Evolutionary conservation across 202 grass and related monocot species (phyloP).

Genomic region (Carex arenaria): DNA sequence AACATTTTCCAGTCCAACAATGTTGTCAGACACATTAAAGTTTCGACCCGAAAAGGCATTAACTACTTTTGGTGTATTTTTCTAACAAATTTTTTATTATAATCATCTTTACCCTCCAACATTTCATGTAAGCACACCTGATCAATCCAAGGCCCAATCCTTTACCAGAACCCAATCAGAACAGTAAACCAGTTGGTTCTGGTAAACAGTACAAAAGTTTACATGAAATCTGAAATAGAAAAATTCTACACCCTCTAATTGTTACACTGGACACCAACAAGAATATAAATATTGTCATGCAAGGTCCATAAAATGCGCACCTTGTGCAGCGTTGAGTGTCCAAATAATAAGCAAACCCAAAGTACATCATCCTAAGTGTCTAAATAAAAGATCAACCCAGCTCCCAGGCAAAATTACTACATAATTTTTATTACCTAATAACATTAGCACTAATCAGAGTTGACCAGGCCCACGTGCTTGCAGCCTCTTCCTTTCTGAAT

Average conservation of each 20-base stretch:
- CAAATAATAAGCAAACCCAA: slow-evolving; percentile 3
- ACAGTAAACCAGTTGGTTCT: not conserved
- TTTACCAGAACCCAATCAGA: not conserved
- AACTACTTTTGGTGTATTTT: not conserved
- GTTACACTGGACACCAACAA: slow-evolving; percentile 18
- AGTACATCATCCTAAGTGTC: not conserved
- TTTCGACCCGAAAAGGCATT: not conserved
- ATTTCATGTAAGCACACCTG: not conserved
- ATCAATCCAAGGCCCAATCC: not conserved
- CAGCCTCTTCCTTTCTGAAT: slow-evolving; percentile 91
- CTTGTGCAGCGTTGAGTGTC: not conserved
- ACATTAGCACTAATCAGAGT: slow-evolving; percentile 23
- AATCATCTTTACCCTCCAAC: not conserved
- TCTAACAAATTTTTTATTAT: not conserved
- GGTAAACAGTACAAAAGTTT: not conserved
- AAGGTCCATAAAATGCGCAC: not conserved
- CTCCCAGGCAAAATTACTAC: slow-evolving; percentile 11
- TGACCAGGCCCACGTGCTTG: slow-evolving; percentile 59
- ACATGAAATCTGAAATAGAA: slow-evolving; percentile 1
- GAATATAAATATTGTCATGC: slow-evolving; percentile 11
- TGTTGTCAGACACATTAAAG: not conserved
- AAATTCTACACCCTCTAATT: slow-evolving; percentile 10
- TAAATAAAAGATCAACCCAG: slow-evolving; percentile 3
- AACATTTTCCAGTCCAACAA: not conserved
- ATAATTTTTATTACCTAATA: slow-evolving; percentile 17